Percentiles rank a stretch among this genome's conserved stretches.
These are phyloP conservation scores for Vicia sativa DNA, from an alignment of 306 rosid genomes.

Conservation along the genomic window DNA sequence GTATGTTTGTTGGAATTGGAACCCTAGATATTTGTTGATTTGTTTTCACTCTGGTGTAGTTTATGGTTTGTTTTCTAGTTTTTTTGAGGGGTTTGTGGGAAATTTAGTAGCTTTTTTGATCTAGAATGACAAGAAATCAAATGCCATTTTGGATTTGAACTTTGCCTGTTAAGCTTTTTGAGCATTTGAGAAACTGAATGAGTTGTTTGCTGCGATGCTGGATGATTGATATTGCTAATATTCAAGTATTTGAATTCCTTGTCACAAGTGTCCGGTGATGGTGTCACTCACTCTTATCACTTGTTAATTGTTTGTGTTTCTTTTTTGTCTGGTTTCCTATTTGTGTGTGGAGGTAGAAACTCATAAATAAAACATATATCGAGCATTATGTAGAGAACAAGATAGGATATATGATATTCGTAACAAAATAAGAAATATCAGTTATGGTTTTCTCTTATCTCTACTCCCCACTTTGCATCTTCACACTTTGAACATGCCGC, in stretches of 20 bases:
- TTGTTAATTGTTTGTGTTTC: conserved; percentile 31
- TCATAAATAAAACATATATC: conserved; percentile 12
- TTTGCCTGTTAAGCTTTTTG: conserved; percentile 49
- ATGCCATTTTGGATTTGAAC: conserved; percentile 48
- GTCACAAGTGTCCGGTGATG: conserved; percentile 40
- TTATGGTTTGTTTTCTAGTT: too few species aligned
- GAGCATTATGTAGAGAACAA: conserved; percentile 42
- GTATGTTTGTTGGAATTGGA: too few species aligned
- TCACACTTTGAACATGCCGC: background rate
- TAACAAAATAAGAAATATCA: conserved; percentile 53
- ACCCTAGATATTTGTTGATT: too few species aligned
- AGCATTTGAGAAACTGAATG: conserved; percentile 42
- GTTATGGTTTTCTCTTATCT: too few species aligned
- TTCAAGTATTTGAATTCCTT: conserved; percentile 41
- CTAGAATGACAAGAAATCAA: too few species aligned
- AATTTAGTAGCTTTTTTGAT: too few species aligned
- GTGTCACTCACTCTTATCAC: conserved; percentile 37
- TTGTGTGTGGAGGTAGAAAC: conserved; percentile 31
- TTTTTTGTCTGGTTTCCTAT: conserved; percentile 35
- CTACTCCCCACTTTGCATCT: too few species aligned
- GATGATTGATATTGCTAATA: conserved; percentile 46
- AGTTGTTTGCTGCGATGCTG: conserved; percentile 39
- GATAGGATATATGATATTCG: conserved; percentile 42
- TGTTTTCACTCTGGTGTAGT: too few species aligned
- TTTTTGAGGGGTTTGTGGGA: too few species aligned